These are phyloP conservation scores for Tolypocladium nubicola DNA, from an alignment of 2,329 filamentous ascomycete genomes.

Conservation along the genomic window DNA sequence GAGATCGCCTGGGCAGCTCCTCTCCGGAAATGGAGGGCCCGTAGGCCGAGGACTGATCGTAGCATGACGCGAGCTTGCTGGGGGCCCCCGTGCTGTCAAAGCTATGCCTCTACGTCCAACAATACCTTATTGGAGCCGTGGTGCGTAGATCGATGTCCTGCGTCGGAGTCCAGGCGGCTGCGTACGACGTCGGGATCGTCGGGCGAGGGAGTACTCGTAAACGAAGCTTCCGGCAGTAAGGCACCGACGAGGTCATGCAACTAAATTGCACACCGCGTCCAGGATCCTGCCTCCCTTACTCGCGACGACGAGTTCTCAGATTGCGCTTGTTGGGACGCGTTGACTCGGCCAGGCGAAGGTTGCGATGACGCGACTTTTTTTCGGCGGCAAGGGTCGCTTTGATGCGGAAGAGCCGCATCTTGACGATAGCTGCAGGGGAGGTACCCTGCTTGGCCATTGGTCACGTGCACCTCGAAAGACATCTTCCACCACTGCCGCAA, in stretches of 20 bases:
- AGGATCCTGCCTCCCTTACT: not conserved
- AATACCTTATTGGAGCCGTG: not conserved
- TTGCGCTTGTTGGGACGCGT: not conserved
- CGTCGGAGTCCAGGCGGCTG: not conserved
- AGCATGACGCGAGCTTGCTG: slow-evolving; percentile 10
- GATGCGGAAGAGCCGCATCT: not conserved
- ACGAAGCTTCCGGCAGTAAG: slow-evolving; percentile 1
- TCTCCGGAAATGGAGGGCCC: slow-evolving; percentile 10
- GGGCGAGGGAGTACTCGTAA: slow-evolving; percentile 2
- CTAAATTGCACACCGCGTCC: not conserved
- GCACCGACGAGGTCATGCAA: not conserved
- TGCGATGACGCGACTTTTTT: not conserved
- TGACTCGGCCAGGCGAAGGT: not conserved
- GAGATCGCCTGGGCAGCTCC: slow-evolving; percentile 9
- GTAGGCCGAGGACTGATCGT: slow-evolving; percentile 13
- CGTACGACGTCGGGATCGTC: not conserved
- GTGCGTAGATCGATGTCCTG: not conserved
- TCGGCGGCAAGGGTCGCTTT: not conserved
- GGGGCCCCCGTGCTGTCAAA: not conserved
- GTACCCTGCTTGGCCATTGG: not conserved
- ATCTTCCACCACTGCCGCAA: not conserved
- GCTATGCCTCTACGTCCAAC: not conserved
- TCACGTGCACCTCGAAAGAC: not conserved
- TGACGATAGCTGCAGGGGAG: not conserved
- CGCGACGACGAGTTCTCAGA: not conserved